Conservation (phyloP, 139 green algal species). For the Zygnema cylindricum region DNA sequence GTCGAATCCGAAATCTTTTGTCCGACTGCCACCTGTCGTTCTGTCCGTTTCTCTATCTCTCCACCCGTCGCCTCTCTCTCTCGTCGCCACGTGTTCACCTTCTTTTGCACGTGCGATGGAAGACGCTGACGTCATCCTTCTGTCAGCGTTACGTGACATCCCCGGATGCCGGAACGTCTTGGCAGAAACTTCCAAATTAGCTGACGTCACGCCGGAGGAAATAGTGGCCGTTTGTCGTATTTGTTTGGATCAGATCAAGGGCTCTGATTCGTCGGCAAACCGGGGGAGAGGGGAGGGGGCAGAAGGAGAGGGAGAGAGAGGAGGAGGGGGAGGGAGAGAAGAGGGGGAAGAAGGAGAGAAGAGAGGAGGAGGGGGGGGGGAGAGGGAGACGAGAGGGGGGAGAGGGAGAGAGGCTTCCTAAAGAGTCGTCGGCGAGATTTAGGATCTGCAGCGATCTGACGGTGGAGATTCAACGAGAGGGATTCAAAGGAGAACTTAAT, state of each 20-base stretch:
- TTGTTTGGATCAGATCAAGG: neutral
- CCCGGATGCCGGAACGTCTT: neutral
- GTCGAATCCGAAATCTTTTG: too few species aligned
- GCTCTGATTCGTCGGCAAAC: too few species aligned
- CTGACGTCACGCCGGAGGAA: neutral
- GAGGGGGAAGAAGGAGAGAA: neutral
- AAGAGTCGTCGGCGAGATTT: neutral
- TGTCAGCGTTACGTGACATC: neutral
- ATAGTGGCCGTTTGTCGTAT: neutral
- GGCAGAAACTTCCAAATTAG: neutral
- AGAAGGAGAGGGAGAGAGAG: neutral
- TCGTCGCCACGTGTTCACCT: too few species aligned
- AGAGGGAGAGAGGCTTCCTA: neutral
- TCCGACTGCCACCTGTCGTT: too few species aligned
- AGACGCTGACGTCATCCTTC: neutral
- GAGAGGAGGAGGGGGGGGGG: too few species aligned
- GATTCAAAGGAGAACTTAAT: neutral
- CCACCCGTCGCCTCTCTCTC: too few species aligned
- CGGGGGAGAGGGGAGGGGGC: neutral
- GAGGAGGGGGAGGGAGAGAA: too few species aligned
- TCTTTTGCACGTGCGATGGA: neutral
- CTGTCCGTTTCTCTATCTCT: too few species aligned
- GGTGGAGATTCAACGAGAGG: neutral
- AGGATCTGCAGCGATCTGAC: neutral
- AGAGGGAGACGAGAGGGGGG: neutral